Base-by-base conservation (phyloP, 306 rosid species). In the Cicer chorassanicum region DNA sequence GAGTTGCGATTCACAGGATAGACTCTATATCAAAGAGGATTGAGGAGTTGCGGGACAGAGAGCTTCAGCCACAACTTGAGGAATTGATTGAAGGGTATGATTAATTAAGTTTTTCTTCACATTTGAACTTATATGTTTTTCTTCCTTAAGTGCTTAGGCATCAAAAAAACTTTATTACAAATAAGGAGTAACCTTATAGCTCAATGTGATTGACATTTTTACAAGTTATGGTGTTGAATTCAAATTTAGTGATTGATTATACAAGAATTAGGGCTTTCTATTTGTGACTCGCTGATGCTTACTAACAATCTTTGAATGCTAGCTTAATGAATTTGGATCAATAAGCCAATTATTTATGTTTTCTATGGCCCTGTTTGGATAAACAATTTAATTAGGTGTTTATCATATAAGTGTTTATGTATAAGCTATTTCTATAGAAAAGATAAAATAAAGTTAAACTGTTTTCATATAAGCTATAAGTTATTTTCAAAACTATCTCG, bases 61-160 rank as follows among this genome's bases (percentile, higher is more conserved):
- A 94, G 83, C 99, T 94, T 78, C 97, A 90, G 74, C 99, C 99
- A 43, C 99, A 94, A 79, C 96, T 94, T 9, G 96, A 90, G 76
- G 99, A 94, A 87, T 84, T 94, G 84, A 89, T 94, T 78, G 88
- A 84, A 57, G 97, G 92, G 99, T 94, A 88, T 41, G 88, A 70
- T 10, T 12, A 12, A 29, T 59, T 59, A 11, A 12, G 43, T 14
- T 34, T 60, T 13, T 24, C 34, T 24, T 24, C 34, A 24, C 34
- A 24, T 24, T 24, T 24, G 0, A 24, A 39, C 62, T 49, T 82
- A 36, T 72, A 65, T 59, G 59, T 80, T 44, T 71, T 54, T 24
- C 34, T 24, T 24, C 34, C 34, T 24, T 3, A 24, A 24, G 34
- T 24, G 34, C 34, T 24, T 24, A 24, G 34, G 34, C 34, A 24